phyloP scores from a whole-genome alignment of 2,329 filamentous ascomycete genomes.

The Claviceps humidiphila region DNA sequence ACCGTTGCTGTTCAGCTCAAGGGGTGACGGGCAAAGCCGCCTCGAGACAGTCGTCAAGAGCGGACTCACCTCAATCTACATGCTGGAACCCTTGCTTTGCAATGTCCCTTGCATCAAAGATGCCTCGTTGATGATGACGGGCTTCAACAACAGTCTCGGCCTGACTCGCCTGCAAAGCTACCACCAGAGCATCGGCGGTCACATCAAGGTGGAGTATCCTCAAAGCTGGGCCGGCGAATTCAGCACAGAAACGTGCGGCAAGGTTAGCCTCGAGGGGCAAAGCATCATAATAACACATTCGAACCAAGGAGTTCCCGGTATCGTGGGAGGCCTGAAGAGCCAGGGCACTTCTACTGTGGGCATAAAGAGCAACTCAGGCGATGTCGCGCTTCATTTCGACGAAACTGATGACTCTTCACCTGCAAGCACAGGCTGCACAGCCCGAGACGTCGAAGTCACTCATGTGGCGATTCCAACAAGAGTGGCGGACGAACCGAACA shows the following conservation, averaged over 20 bases:
- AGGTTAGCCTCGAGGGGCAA: background rate
- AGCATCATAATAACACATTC: background rate
- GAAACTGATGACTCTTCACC: no score
- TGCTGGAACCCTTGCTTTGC: no score
- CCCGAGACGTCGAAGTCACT: no score
- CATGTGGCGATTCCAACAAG: no score
- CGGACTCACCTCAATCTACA: constrained; percentile 23
- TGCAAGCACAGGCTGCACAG: no score
- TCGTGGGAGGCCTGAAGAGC: background rate
- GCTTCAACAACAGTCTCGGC: no score
- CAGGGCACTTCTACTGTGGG: background rate
- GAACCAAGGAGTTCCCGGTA: background rate
- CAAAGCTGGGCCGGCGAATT: background rate
- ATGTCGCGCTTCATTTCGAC: background rate
- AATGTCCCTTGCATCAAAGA: no score
- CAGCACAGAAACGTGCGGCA: background rate
- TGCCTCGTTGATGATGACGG: no score
- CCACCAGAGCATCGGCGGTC: background rate
- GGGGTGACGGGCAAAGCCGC: constrained; percentile 11
- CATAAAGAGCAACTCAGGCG: background rate
- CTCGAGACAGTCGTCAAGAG: constrained; percentile 31
- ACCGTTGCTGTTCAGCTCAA: constrained; percentile 28
- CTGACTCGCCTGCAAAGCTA: background rate
- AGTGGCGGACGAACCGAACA: no score
- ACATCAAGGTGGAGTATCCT: background rate